A percentile compares a stretch with the other conserved stretches of the same genome.
Evolutionary conservation across 139 green algal species (phyloP).

Genomic region (Micromonas pusilla): DNA sequence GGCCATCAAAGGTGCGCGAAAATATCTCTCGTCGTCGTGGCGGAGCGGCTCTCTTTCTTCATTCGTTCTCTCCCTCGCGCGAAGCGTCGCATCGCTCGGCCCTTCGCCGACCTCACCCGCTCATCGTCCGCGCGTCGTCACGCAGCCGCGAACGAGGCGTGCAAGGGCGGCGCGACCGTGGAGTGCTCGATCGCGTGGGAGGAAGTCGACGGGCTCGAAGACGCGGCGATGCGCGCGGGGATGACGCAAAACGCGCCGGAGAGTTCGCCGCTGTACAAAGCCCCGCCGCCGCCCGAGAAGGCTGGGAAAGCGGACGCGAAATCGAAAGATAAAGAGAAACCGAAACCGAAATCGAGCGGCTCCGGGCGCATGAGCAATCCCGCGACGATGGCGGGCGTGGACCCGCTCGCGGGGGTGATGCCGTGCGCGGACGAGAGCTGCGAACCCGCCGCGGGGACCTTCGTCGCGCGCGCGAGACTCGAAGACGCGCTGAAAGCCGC

Average conservation of each 20-base stretch:
- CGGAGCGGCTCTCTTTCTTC: too few species aligned
- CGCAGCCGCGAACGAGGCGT: not conserved
- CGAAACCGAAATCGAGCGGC: not conserved
- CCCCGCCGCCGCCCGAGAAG: not conserved
- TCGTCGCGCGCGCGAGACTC: not conserved
- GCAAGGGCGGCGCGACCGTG: not conserved
- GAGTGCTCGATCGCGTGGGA: slow-evolving; percentile 14
- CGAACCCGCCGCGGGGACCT: not conserved
- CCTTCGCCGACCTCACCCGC: too few species aligned
- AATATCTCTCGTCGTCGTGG: too few species aligned
- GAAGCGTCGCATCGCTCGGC: too few species aligned
- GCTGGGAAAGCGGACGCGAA: not conserved
- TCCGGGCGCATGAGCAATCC: not conserved
- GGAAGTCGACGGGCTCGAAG: not conserved
- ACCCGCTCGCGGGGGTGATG: not conserved
- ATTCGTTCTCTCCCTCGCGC: too few species aligned
- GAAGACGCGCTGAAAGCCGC: not conserved
- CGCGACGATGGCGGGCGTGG: not conserved
- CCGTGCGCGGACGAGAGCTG: not conserved
- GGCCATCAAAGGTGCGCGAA: not conserved
- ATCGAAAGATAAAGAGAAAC: not conserved
- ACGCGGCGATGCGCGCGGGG: slow-evolving; percentile 1
- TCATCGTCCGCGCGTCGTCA: too few species aligned
- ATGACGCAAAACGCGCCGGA: not conserved
- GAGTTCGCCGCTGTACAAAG: too few species aligned